Evolutionary conservation across 2,329 filamentous ascomycete species (phyloP).

Genomic region (Delphinella strobiligena): DNA sequence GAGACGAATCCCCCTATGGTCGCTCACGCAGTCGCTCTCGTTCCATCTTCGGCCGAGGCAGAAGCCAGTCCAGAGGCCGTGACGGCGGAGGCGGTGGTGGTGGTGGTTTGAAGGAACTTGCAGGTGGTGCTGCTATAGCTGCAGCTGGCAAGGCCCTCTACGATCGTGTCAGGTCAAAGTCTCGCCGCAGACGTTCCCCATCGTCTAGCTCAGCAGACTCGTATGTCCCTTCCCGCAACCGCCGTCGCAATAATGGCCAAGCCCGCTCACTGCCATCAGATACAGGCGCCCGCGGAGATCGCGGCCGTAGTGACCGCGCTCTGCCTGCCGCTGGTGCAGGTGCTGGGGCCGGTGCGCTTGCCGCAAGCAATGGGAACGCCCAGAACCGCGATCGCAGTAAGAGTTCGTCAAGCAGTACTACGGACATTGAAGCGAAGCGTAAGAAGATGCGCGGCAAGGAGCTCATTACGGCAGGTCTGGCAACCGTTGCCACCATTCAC

Average conservation of each 20-base stretch:
- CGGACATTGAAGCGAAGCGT: constrained; percentile 48
- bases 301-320: constrained; percentile 28
- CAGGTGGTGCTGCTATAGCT: constrained; percentile 36
- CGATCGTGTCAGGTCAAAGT: constrained; percentile 44
- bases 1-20: constrained; percentile 25
- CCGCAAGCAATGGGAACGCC: constrained; percentile 9
- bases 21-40: constrained; percentile 61
- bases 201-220: constrained; percentile 37
- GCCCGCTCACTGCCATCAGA: constrained; percentile 27
- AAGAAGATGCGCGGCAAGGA: constrained; percentile 57
- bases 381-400: constrained; percentile 6
- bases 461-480: constrained; percentile 52
- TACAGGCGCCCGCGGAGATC: constrained; percentile 23
- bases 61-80: constrained; percentile 37
- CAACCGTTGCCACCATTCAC: constrained; percentile 57
- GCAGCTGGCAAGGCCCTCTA: constrained; percentile 40
- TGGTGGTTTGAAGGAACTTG: constrained; percentile 36
- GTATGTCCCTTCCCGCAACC: constrained; percentile 38
- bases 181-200: constrained; percentile 34
- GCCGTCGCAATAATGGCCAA: constrained; percentile 25
- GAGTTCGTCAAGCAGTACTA: constrained; percentile 24
- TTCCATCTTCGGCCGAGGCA: constrained; percentile 38
- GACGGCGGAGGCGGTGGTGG: constrained; percentile 31
- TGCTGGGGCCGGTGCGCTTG: constrained; percentile 22
- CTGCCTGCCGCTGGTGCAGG: constrained; percentile 28